Evolutionary conservation across 306 rosid genomes (phyloP).

Genomic region (Begonia peltatifolia): DNA sequence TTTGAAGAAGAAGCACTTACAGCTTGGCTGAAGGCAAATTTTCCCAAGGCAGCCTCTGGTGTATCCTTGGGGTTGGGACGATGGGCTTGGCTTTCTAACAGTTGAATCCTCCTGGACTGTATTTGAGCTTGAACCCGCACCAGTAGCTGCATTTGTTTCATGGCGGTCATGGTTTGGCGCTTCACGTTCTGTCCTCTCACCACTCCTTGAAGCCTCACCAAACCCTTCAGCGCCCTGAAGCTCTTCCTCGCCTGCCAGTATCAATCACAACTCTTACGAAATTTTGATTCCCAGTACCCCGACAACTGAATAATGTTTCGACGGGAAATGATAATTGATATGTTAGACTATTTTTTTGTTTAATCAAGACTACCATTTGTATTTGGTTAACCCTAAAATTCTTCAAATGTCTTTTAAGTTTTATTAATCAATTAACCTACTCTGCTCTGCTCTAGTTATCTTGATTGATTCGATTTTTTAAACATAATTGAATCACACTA

Average conservation of each 20-base stretch:
- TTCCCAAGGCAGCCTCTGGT: slow-evolving; percentile 43
- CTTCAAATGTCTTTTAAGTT: no score
- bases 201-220: slow-evolving; percentile 97
- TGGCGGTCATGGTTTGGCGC: slow-evolving; percentile 86
- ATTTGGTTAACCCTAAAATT: no score
- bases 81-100: slow-evolving; percentile 77
- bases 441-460: no score
- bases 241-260: slow-evolving; percentile 76
- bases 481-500: no score
- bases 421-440: no score
- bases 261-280: not conserved
- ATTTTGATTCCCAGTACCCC: not conserved
- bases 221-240: slow-evolving; percentile 83
- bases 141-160: slow-evolving; percentile 92
- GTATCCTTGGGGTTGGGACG: slow-evolving; percentile 47
- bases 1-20: slow-evolving; percentile 28
- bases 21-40: slow-evolving; percentile 38
- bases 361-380: no score
- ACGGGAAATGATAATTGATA: no score
- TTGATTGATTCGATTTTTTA: no score
- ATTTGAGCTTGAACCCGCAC: slow-evolving; percentile 94
- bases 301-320: no score
- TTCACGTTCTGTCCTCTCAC: slow-evolving; percentile 94
- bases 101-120: slow-evolving; percentile 85
- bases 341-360: no score